These are phyloP conservation scores for Narthecium ossifragum DNA, from an alignment of 106 monocot species.

Conservation along the genomic window DNA sequence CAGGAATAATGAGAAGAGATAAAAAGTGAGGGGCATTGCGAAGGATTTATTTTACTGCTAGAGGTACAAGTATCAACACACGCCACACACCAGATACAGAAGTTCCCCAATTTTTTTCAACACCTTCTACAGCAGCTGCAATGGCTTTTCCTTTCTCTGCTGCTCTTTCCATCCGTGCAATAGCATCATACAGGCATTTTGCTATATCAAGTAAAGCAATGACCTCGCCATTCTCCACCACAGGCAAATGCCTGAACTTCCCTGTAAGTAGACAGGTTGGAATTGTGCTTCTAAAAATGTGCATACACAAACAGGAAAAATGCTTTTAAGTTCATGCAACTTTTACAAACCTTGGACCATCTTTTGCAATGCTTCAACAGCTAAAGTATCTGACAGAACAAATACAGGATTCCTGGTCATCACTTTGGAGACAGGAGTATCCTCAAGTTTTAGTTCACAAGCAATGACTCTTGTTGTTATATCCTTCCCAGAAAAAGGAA, in stretches of 20 bases:
- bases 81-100: slow-evolving; percentile 51
- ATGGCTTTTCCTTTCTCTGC: slow-evolving; percentile 93
- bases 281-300: background rate
- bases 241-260: slow-evolving; percentile 87
- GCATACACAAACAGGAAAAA: background rate
- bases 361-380: slow-evolving; percentile 83
- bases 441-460: slow-evolving; percentile 58
- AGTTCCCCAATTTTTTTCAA: slow-evolving; percentile 81
- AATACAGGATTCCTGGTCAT: slow-evolving; percentile 86
- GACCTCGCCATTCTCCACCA: slow-evolving; percentile 91
- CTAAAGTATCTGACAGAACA: slow-evolving; percentile 84
- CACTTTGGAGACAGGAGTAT: slow-evolving; percentile 73
- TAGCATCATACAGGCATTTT: slow-evolving; percentile 95
- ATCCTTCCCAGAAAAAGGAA: too few species aligned
- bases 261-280: slow-evolving; percentile 32
- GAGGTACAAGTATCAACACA: background rate
- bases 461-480: slow-evolving; percentile 71
- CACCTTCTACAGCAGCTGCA: slow-evolving; percentile 88
- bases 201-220: slow-evolving; percentile 88
- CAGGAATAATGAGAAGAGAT: too few species aligned
- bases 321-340: background rate
- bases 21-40: too few species aligned
- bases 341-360: slow-evolving; percentile 66
- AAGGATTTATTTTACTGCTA: too few species aligned
- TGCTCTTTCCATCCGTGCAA: slow-evolving; percentile 85